Base-by-base conservation (phyloP, 305 asterid species). In the Solanum aculeatissimum region DNA sequence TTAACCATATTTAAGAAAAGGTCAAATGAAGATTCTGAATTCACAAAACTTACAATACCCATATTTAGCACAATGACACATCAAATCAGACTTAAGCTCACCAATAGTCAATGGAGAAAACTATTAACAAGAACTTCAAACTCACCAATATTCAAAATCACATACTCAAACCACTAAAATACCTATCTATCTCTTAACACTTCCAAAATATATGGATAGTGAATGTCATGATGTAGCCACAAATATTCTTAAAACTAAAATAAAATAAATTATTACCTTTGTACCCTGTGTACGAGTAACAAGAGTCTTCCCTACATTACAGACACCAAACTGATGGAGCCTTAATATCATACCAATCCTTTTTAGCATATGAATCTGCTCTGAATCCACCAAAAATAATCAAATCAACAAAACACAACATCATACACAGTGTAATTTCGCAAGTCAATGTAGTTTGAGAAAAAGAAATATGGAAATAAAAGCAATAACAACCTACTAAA, bases 271-370 rank as follows among this genome's bases (percentile, higher is more conserved):
- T 42, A 40, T 71, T 25, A 86, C 89, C 87, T 86, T 88, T 19
- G 87, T 88, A 14, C 89, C 91, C 86, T 88, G 91, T 83, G 91
- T 86, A 23, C 91, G 81, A 65, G 89, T 82, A 4, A 88, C 91
- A 38, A 86, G 89, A 10, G 89, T 88, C 60, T 88, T 88, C 63
- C 91, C 91, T 8, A 88, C 80, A 11, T 86, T 86, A 19, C 62
- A 45, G 82, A 68, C 77, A 16, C 54, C 86, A 35, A 88, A 86
- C 83, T 18, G 88, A 85, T 9, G 91, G 91, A 7, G 89, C 91
- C 85, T 88, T 86, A 45, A 88, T 65, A 42, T 85, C 89, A 42
- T 88, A 88, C 91, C 89, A 88, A 57, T 88, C 91, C 84, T 88
- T 88, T 85, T 88, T 88, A 9, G 91, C 88, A 58, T 55, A 88